Evolutionary conservation across 139 green algal genomes (phyloP), one percentile per base, ranked within the genome.

Genomic region (Picochlorum sp.): DNA sequence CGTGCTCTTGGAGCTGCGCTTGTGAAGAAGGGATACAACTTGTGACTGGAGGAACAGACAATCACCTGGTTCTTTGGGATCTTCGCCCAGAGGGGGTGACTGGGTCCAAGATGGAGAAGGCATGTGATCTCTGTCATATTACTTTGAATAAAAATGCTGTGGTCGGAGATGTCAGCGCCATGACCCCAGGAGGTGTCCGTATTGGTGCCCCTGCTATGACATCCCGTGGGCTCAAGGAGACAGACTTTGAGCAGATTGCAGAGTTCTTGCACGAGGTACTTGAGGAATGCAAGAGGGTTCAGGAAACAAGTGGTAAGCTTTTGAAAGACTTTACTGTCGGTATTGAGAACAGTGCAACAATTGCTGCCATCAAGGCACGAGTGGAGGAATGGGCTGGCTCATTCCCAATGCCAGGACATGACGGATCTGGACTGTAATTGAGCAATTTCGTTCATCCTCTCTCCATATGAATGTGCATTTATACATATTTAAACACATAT

Each of bases 71-170:
- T 56, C 79, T 95, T 34, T 95, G 88, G 88, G 85, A 95, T 75
- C 68, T 95, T 54, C 81, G 88, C 34, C 78, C 77, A n/a, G 75
- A 86, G 64, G 81, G 80, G 30, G 52, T 96, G 30, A 94, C 85
- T n/a, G 89, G 85, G 45, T 79, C 54, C 67, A 90, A 90, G 77
- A 84, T 96, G 83, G 85, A 96, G 78, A 85, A 79, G 55, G 80
- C 85, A 23, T 92, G 85, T 71, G 88, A 95, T 65, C 37, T 89
- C 50, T 74, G 70, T 56, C 87, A 95, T 79, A 92, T 95, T 78
- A 95, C 88, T 10, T 78, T 95, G 6, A 95, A 95, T 80, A 95
- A 95, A 72, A 95, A 95, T 68, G 83, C 87, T 37, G 88, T 95
- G 47, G 85, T 88, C 61, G 88, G 88, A 20, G 88, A 95, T 67